A percentile compares a stretch with the other conserved stretches of the same genome.
phyloP scores from a whole-genome alignment of 768 basidiomycete species.

The Suillus luteus region DNA sequence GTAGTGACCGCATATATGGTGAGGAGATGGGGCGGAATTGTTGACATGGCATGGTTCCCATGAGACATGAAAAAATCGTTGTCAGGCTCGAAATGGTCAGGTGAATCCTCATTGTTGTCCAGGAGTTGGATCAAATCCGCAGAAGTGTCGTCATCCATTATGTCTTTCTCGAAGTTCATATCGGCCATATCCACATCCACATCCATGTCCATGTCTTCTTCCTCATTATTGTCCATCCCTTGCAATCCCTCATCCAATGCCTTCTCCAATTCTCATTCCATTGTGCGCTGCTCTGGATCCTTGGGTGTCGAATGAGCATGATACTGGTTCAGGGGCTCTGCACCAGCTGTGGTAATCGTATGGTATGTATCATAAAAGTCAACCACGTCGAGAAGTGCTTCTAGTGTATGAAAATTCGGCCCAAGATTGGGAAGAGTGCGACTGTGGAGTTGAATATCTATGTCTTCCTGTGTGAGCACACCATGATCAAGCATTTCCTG shows the following conservation, averaged over 20 bases:
- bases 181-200: too few relatives aligned
- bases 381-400: neutral
- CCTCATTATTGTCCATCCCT: neutral
- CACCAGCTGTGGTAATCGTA: neutral
- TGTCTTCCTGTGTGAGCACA: conserved; percentile 6
- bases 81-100: conserved; percentile 2
- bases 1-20: conserved; percentile 25
- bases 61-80: conserved; percentile 11
- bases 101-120: conserved; percentile 2
- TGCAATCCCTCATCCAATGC: neutral
- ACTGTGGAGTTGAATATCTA: conserved; percentile 7
- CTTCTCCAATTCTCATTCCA: neutral
- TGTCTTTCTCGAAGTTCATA: neutral
- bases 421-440: neutral
- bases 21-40: conserved; percentile 16
- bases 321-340: conserved; percentile 4
- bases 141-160: neutral
- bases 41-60: neutral
- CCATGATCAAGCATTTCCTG: conserved; percentile 12
- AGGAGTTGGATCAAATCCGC: neutral
- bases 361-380: conserved; percentile 5
- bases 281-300: conserved; percentile 1
- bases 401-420: conserved; percentile 6
- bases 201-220: neutral
- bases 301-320: neutral